These are phyloP conservation scores for Prunus persica DNA, from an alignment of 306 rosid genomes.

Conservation along the genomic window DNA sequence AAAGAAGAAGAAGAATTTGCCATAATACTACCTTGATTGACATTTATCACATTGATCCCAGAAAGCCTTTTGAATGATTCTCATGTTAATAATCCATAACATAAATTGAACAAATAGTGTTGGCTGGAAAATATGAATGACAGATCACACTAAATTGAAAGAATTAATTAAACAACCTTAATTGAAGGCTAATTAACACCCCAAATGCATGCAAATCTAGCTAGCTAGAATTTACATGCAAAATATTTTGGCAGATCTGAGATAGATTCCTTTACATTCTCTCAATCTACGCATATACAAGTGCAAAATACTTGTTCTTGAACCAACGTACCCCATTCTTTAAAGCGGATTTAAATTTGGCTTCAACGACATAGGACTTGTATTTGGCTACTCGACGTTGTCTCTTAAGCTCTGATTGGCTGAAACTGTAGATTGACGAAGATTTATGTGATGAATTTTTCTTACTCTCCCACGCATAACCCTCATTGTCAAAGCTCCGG, in stretches of 20 bases:
- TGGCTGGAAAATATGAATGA: not conserved
- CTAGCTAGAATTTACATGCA: not conserved
- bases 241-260: not conserved
- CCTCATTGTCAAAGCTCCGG: not conserved
- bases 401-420: slow-evolving; percentile 30
- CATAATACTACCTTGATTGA: not conserved
- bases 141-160: not conserved
- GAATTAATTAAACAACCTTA: not conserved
- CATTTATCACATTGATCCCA: not conserved
- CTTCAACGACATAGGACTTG: slow-evolving; percentile 19
- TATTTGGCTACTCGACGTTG: slow-evolving; percentile 30
- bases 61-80: not conserved
- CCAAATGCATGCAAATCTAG: slow-evolving; percentile 1
- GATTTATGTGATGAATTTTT: not conserved
- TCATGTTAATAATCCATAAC: not conserved
- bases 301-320: slow-evolving; percentile 28
- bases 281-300: slow-evolving; percentile 16
- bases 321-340: slow-evolving; percentile 40
- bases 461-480: not conserved
- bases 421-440: not conserved
- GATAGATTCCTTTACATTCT: not conserved
- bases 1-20: not conserved
- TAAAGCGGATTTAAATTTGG: slow-evolving; percentile 18
- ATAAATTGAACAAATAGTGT: not conserved
- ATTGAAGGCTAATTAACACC: not conserved